Evolutionary conservation across 1,139 yeast species (phyloP), one percentile per base, ranked within the genome.

Genomic region (Geotrichum citri-aurantii): DNA sequence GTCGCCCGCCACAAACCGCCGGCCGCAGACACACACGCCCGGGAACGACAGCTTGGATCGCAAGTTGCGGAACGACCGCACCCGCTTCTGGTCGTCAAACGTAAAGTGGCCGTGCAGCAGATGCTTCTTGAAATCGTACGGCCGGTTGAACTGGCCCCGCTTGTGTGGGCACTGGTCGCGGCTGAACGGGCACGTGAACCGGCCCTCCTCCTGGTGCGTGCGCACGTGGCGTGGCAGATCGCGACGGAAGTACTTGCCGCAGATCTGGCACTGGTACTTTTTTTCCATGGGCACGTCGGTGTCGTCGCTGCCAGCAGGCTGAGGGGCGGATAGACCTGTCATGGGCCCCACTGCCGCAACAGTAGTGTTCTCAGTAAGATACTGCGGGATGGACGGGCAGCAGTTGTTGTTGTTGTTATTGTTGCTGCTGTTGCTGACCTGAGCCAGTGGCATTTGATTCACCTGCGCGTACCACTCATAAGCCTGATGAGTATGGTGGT

Each of bases 61-160:
- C 59, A 85, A 71, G 62, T 82, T 83, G 62, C 81, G 81, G 61
- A 78, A 71, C 50, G 77, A 75, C 54, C 79, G 79, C 10, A 80
- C 80, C 52, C 61, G 61, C 54, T 66, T 66, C 46, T 75, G 73
- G 14, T 78, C 77, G 61, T 81, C 78, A 68, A 83, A 84, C 54
- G 71, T 72, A 67, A 84, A 85, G 65, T 85, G 90, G 56, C 81
- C 77, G 67, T 84, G 86, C 50, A 85, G 73, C 62, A 85, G 71
- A 68, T 85, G 90, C 66, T 85, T 85, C 67, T 85, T 85, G 72
- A 77, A 84, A 68, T 85, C 90, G 67, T 85, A 85, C 2, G 86
- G 88, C 51, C 90, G 75, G 71, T 85, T 85, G 73, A 85, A 85
- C 63, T 75, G 80, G 19, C 85, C 86, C 54, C 84, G 79, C 66